Evolutionary conservation across 2,329 filamentous ascomycete genomes (phyloP).

Genomic region (Geosmithia putterillii): DNA sequence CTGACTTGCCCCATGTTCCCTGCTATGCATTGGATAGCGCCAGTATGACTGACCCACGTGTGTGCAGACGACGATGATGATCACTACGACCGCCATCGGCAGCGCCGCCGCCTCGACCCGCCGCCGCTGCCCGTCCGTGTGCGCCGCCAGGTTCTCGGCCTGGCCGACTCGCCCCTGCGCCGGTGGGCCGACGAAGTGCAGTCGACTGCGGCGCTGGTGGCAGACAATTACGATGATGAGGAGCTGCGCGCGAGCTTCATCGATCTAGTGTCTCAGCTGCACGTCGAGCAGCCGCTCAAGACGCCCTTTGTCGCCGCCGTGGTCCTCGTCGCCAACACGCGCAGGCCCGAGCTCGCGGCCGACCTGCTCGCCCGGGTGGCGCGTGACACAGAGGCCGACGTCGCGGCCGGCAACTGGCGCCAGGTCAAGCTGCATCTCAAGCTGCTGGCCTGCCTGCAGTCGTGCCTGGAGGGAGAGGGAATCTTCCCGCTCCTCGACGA

Average conservation of each 20-base stretch:
- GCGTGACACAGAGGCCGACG: constrained; percentile 49
- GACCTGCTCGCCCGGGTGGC: constrained; percentile 56
- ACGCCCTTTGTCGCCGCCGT: constrained; percentile 88
- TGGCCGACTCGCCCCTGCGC: constrained; percentile 72
- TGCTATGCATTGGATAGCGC: not conserved
- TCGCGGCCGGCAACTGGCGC: constrained; percentile 71
- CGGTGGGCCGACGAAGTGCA: constrained; percentile 69
- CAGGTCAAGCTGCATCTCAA: constrained; percentile 84
- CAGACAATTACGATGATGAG: constrained; percentile 77
- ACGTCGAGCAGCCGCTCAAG: constrained; percentile 89
- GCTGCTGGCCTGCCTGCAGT: constrained; percentile 78
- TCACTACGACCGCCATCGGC: constrained; percentile 60
- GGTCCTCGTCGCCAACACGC: constrained; percentile 64
- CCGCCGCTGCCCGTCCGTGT: constrained; percentile 56
- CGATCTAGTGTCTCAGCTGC: constrained; percentile 61
- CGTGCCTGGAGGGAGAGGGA: constrained; percentile 69
- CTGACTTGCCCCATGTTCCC: no score
- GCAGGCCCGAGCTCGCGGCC: constrained; percentile 62
- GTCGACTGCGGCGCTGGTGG: constrained; percentile 61
- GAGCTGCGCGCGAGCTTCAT: constrained; percentile 64
- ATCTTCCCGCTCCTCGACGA: constrained; percentile 79
- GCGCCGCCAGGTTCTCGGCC: constrained; percentile 64
- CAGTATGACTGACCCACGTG: not conserved
- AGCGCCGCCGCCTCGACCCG: constrained; percentile 62
- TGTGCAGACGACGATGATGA: constrained; percentile 60